Evolutionary conservation across 1,284 basidiomycete genomes (phyloP), one percentile per base, ranked within the genome.

Genomic region (Pholiota adiposa): DNA sequence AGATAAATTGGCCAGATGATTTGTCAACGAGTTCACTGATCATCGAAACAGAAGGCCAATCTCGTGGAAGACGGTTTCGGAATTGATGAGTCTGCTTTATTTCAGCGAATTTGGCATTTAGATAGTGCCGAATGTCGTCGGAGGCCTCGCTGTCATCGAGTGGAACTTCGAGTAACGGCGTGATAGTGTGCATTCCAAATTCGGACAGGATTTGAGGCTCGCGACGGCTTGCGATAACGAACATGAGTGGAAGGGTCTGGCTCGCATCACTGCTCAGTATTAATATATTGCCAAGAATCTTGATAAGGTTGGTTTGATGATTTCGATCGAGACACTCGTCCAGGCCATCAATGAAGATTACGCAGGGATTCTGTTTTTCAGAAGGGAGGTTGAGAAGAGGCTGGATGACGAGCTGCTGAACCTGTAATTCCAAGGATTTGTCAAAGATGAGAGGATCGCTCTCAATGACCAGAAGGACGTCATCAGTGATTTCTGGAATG

Each of bases 341-440:
- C 1, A 62, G 46, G 12, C 58, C 63, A 33, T 64, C 63, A 19
- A 64, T 34, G n/a, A 62, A 55, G 41, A 64, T 38, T 16, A 64
- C 36, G 25, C 5, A 50, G 48, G 19, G 21, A 40, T n/a, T 33
- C 14, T 33, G 3, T 27, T n/a, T n/a, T n/a, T n/a, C n/a, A n/a
- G n/a, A n/a, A n/a, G n/a, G 19, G 8, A 50, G 29, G 16, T 57
- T 21, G 3, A 21, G 21, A 1, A 65, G 40, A n/a, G 63, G 63
- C 4, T 56, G 33, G 14, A 65, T 12, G 11, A 65, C 40, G 4
- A 65, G 59, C 1, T 18, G 11, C 14, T 55, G 21, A 2, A 63
- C 16, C 43, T 65, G 61, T 0, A 31, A 18, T 2, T 59, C 51
- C 2, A 65, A 38, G 1, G 59, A 54, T 23, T 55, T 48, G 0